Evolutionary conservation across 345 rosid species (phyloP).

Genomic region (Zanthoxylum bungeanum): DNA sequence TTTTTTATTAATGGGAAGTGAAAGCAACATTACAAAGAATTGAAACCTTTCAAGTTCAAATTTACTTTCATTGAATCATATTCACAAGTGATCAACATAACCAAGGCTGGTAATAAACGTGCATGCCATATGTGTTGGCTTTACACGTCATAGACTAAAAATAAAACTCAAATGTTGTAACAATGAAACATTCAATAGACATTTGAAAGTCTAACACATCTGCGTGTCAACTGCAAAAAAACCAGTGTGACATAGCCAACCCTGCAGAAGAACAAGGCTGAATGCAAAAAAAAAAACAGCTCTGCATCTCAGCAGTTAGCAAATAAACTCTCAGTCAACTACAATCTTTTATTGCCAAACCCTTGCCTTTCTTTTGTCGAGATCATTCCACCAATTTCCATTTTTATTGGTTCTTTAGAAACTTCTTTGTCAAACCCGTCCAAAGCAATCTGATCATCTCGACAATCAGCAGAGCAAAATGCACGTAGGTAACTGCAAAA

Average conservation of each 20-base stretch:
- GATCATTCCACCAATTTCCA: background rate
- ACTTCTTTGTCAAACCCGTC: slow-evolving; percentile 22
- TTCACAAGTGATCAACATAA: background rate
- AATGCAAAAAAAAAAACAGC: slow-evolving; percentile 2
- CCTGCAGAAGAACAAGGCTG: background rate
- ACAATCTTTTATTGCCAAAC: background rate
- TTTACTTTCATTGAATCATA: background rate
- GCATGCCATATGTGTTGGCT: background rate
- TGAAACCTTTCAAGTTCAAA: background rate
- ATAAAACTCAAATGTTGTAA: background rate
- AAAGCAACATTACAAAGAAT: slow-evolving; percentile 22
- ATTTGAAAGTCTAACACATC: too few relatives aligned
- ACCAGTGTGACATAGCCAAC: background rate
- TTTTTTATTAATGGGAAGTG: slow-evolving; percentile 25
- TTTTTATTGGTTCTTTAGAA: slow-evolving; percentile 1
- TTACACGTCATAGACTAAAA: background rate
- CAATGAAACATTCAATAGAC: background rate
- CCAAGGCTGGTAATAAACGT: background rate
- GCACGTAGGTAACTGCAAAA: slow-evolving; percentile 26
- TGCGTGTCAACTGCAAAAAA: background rate
- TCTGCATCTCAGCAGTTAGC: slow-evolving; percentile 5
- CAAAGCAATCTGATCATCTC: slow-evolving; percentile 22
- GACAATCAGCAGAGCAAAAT: slow-evolving; percentile 31
- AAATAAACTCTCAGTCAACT: background rate
- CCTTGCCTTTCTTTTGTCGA: background rate